Evolutionary conservation across 257 asterid species (phyloP).

Genomic region (Ehretia macrophylla): DNA sequence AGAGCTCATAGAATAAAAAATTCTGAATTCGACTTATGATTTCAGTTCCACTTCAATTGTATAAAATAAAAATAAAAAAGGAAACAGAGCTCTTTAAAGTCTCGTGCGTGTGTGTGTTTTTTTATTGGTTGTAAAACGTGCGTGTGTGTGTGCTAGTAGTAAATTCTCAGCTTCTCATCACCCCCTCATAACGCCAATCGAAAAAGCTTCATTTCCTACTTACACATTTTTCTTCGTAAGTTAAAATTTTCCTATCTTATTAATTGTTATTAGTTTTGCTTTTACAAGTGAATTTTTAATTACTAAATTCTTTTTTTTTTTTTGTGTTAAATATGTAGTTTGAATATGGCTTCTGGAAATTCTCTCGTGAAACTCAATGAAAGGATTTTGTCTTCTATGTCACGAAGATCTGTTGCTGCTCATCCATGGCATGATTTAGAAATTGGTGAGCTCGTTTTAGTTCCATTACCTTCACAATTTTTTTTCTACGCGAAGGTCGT

Average conservation of each 20-base stretch:
- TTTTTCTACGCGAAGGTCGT: too few relatives aligned
- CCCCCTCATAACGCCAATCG: background rate
- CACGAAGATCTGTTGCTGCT: conserved; percentile 72
- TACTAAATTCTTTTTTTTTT: background rate
- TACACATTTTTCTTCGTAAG: background rate
- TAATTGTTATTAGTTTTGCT: background rate
- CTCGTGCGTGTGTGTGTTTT: too few relatives aligned
- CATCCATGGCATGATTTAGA: conserved; percentile 99
- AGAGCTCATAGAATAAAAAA: too few relatives aligned
- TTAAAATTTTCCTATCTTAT: background rate
- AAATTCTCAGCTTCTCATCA: too few relatives aligned
- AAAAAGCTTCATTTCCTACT: background rate
- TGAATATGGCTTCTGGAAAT: conserved; percentile 42
- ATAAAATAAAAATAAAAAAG: too few relatives aligned
- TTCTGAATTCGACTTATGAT: too few relatives aligned
- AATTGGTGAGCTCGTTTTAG: conserved; percentile 44
- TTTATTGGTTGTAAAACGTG: background rate
- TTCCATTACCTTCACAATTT: too few relatives aligned
- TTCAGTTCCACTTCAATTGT: too few relatives aligned
- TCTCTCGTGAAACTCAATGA: conserved; percentile 53
- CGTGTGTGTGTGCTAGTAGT: background rate
- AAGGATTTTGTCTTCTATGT: conserved; percentile 78
- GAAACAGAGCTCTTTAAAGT: background rate
- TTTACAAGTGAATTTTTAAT: too few relatives aligned
- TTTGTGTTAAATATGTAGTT: conserved; percentile 1